Evolutionary conservation across 805 yeast species (phyloP).

Genomic region (Kodamaea lidongshanica): DNA sequence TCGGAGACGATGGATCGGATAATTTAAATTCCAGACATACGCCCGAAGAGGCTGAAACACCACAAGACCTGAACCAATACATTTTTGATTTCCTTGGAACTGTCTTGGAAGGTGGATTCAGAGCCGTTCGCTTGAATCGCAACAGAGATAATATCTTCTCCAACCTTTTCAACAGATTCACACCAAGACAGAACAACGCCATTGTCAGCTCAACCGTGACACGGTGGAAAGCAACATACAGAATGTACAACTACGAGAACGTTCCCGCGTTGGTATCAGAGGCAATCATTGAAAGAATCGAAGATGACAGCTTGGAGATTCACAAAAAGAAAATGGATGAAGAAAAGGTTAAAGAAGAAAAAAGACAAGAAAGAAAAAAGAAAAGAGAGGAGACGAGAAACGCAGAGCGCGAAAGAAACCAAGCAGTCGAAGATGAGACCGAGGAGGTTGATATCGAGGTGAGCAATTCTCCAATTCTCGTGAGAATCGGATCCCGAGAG

Average conservation of each 20-base stretch:
- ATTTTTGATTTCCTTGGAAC: conserved; percentile 5
- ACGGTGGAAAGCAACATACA: conserved; percentile 61
- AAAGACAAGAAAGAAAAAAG: conserved; percentile 21
- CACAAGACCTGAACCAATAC: not conserved
- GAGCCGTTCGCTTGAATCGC: conserved; percentile 17
- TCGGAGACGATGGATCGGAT: conserved; percentile 21
- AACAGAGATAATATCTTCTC: conserved; percentile 6
- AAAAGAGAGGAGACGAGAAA: conserved; percentile 28
- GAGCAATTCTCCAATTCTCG: conserved; percentile 50
- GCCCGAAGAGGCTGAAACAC: conserved; percentile 1
- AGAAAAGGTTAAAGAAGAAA: conserved; percentile 25
- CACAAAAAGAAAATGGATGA: conserved; percentile 25
- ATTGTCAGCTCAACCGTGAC: conserved; percentile 47
- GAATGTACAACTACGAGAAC: conserved; percentile 41
- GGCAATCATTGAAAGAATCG: conserved; percentile 42
- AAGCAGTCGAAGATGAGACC: conserved; percentile 12
- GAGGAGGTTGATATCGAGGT: conserved; percentile 12
- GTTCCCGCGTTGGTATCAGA: conserved; percentile 18
- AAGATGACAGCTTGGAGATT: conserved; percentile 42
- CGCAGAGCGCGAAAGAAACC: conserved; percentile 13
- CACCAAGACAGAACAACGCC: conserved; percentile 10
- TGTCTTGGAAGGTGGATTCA: conserved; percentile 13
- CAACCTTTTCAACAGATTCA: conserved; percentile 5
- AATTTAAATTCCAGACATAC: conserved; percentile 1
- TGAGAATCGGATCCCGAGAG: conserved; percentile 66